These are phyloP conservation scores for Cnidoscolus chayamansa DNA, from an alignment of 441 rosid species.

Conservation along the genomic window DNA sequence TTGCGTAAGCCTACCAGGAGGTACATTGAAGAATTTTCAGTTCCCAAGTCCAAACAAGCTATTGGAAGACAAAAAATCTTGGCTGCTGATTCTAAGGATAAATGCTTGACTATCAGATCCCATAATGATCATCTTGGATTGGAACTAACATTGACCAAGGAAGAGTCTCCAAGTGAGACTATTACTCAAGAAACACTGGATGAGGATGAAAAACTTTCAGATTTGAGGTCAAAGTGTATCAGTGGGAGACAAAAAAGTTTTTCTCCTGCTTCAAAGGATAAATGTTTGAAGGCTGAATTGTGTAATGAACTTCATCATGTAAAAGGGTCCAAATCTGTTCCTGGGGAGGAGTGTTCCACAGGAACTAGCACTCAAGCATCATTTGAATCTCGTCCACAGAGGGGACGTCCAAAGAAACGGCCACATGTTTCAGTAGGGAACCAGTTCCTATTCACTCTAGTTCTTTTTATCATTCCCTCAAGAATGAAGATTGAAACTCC, in stretches of 20 bases:
- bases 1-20: constrained; percentile 46
- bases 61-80: constrained; percentile 23
- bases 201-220: constrained; percentile 43
- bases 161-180: constrained; percentile 17
- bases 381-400: constrained; percentile 36
- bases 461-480: neutral
- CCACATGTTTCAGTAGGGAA: constrained; percentile 37
- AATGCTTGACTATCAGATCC: constrained; percentile 31
- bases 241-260: constrained; percentile 24
- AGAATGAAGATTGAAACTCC: constrained; percentile 4
- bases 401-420: constrained; percentile 41
- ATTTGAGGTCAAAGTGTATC: constrained; percentile 24
- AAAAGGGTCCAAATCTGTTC: constrained; percentile 20
- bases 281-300: constrained; percentile 31
- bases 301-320: constrained; percentile 26
- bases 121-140: constrained; percentile 21
- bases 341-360: constrained; percentile 28
- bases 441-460: constrained; percentile 12
- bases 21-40: constrained; percentile 51
- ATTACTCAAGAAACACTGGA: constrained; percentile 11
- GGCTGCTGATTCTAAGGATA: constrained; percentile 27
- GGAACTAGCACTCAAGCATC: constrained; percentile 28
- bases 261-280: constrained; percentile 27
- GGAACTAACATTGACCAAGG: constrained; percentile 3
- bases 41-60: constrained; percentile 25